These are phyloP conservation scores for Phlegmacium glaucopus DNA, from an alignment of 768 basidiomycete genomes.

Conservation along the genomic window DNA sequence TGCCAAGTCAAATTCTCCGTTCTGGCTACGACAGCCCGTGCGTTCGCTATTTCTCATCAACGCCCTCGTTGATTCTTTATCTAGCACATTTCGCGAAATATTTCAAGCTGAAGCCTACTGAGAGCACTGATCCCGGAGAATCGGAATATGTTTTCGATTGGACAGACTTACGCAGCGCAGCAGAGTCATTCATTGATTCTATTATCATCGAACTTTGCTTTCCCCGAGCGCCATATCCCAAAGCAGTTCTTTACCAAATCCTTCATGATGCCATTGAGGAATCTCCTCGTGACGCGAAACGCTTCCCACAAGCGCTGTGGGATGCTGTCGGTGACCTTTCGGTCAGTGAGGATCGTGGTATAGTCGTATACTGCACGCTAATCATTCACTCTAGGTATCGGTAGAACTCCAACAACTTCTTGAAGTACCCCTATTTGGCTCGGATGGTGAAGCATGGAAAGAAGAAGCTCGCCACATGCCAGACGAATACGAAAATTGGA, in stretches of 20 bases:
- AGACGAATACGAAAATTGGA: conserved; percentile 61
- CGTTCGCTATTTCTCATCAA: conserved; percentile 18
- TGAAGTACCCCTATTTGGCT: conserved; percentile 56
- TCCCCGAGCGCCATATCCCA: conserved; percentile 65
- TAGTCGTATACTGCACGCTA: background rate
- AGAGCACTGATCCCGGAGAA: conserved; percentile 35
- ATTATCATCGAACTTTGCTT: conserved; percentile 82
- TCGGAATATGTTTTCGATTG: conserved; percentile 65
- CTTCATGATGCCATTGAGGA: conserved; percentile 72
- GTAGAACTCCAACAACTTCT: conserved; percentile 66
- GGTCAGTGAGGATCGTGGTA: conserved; percentile 33
- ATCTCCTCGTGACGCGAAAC: conserved; percentile 66
- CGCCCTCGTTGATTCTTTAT: conserved; percentile 1
- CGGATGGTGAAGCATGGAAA: conserved; percentile 53
- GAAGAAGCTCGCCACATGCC: conserved; percentile 49
- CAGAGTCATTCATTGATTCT: conserved; percentile 78
- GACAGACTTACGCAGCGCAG: conserved; percentile 55
- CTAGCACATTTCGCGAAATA: conserved; percentile 71
- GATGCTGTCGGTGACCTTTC: conserved; percentile 81
- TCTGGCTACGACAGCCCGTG: conserved; percentile 70
- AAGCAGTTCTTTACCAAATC: conserved; percentile 59
- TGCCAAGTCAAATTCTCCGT: conserved; percentile 65
- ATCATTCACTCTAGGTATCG: conserved; percentile 40
- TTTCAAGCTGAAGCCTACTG: conserved; percentile 56
- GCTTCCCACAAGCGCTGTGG: conserved; percentile 78